A percentile compares a stretch with the other conserved stretches of the same genome.
Evolutionary conservation across 2,329 filamentous ascomycete species (phyloP).

Genomic region (Cladophialophora exuberans): DNA sequence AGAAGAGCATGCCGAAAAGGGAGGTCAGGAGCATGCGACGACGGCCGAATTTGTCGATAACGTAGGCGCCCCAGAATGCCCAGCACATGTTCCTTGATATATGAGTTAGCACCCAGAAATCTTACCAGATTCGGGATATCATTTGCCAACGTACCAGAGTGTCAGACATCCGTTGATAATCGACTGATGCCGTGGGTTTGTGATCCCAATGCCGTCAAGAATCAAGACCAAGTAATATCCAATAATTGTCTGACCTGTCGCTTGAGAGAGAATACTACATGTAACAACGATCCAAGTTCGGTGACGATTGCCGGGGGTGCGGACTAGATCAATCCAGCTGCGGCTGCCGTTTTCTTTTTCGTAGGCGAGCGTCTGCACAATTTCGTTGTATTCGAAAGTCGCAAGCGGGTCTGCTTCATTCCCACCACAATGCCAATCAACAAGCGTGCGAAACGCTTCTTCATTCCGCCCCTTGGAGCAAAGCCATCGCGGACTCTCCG

Average conservation of each 20-base stretch:
- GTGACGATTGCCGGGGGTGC: constrained; percentile 17
- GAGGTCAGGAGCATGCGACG: constrained; percentile 17
- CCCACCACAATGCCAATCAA: constrained; percentile 38
- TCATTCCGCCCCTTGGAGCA: constrained; percentile 36
- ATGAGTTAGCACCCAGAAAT: not conserved
- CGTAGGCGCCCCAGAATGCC: constrained; percentile 20
- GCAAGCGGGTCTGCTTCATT: constrained; percentile 19
- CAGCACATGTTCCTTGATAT: constrained; percentile 16
- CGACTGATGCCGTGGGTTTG: constrained; percentile 39
- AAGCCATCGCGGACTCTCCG: constrained; percentile 68
- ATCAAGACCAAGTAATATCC: constrained; percentile 43
- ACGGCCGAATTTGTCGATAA: constrained; percentile 21
- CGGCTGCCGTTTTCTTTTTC: constrained; percentile 19
- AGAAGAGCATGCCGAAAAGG: constrained; percentile 14
- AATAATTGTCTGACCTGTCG: constrained; percentile 38
- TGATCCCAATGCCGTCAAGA: constrained; percentile 43
- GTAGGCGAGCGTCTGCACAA: constrained; percentile 16
- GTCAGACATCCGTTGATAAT: constrained; percentile 43
- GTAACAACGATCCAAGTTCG: constrained; percentile 15
- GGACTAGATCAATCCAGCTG: constrained; percentile 20
- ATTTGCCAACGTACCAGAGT: constrained; percentile 5
- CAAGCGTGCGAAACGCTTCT: constrained; percentile 36
- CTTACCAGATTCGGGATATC: not conserved
- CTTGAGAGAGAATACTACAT: constrained; percentile 11
- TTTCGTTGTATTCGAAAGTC: constrained; percentile 20